Evolutionary conservation across 192 early-diverging fungal genomes (phyloP), one percentile per base, ranked within the genome.

Genomic region (Coemansia sp.): DNA sequence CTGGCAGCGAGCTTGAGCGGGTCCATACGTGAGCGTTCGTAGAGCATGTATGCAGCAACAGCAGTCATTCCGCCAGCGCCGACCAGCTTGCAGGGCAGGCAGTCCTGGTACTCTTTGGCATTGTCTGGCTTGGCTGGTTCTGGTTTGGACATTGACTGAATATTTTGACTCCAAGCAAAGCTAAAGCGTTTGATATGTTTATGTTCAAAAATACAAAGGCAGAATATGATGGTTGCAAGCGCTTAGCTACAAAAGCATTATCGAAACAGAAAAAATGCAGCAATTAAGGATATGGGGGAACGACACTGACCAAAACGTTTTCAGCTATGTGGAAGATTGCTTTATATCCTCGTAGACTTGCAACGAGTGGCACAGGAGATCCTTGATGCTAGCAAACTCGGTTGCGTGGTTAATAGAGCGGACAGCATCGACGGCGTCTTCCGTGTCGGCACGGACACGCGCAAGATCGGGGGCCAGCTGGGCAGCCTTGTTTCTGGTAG

Each of bases 301-400:
- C n/a, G n/a, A n/a, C n/a, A n/a, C n/a, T n/a, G n/a, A n/a, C n/a
- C n/a, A n/a, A n/a, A n/a, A n/a, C n/a, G n/a, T n/a, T n/a, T n/a
- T n/a, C n/a, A n/a, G n/a, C n/a, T 40, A 16, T 25, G 20, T 23
- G 30, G 55, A 34, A n/a, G 58, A 58, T 21, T 37, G 56, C 46
- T 46, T 67, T 35, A 80, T 80, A 10, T 67, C 66, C 48, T 80
- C 78, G 34, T 71, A 71, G 3, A 80, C 72, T 66, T 75, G 78
- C 10, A 80, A 51, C 37, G 78, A 74, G 55, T 68, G 78, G 63
- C 78, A 71, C 45, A 80, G 66, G 3, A 80, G 69, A 26, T 80
- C 78, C 25, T 66, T 71, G 58, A 80, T 74, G 35, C 68, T 71
- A 3, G 45, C 65, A 40, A 80, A 80, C 58, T 74, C 66, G 4